Conservation (phyloP, 768 basidiomycete genomes). For the Panaeolus cyanescens region DNA sequence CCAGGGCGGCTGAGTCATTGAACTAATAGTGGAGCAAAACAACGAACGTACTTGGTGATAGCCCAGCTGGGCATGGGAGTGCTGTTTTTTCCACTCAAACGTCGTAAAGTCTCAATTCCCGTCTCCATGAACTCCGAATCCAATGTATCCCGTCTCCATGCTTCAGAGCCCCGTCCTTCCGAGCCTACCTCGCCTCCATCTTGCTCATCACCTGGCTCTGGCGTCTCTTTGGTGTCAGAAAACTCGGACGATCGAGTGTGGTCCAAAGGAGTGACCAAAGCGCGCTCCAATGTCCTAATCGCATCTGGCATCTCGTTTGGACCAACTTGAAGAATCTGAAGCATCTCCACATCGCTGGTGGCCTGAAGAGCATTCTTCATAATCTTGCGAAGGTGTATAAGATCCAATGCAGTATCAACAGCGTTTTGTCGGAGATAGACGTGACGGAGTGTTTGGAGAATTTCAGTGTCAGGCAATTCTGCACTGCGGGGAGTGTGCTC, state of each 20-base stretch:
- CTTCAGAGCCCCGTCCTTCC: neutral
- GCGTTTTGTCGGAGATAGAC: conserved; percentile 31
- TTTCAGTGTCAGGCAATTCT: conserved; percentile 5
- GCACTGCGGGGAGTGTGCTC: too few relatives aligned
- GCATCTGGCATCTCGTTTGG: conserved; percentile 78
- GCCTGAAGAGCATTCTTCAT: conserved; percentile 59
- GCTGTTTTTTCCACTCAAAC: conserved; percentile 47
- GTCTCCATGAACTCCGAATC: conserved; percentile 68
- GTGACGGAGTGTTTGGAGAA: conserved; percentile 21
- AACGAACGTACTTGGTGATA: conserved; percentile 53
- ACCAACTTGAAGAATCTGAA: conserved; percentile 60
- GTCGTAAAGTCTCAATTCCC: conserved; percentile 65
- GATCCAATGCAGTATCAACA: conserved; percentile 52
- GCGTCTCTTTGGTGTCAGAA: too few relatives aligned
- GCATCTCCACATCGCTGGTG: conserved; percentile 64
- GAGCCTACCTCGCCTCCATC: too few relatives aligned
- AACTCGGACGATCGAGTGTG: too few relatives aligned
- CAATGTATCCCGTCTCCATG: conserved; percentile 40
- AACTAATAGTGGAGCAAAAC: neutral
- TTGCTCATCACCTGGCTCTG: too few relatives aligned
- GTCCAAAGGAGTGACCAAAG: too few relatives aligned
- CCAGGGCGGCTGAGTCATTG: conserved; percentile 9
- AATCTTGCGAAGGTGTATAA: conserved; percentile 54
- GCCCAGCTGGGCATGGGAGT: conserved; percentile 65
- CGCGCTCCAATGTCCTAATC: conserved; percentile 74